Percentiles rank a stretch among this genome's conserved stretches.
These are phyloP conservation scores for Teratosphaeriaceae sp. DNA, from an alignment of 2,329 filamentous ascomycete species.

Conservation along the genomic window DNA sequence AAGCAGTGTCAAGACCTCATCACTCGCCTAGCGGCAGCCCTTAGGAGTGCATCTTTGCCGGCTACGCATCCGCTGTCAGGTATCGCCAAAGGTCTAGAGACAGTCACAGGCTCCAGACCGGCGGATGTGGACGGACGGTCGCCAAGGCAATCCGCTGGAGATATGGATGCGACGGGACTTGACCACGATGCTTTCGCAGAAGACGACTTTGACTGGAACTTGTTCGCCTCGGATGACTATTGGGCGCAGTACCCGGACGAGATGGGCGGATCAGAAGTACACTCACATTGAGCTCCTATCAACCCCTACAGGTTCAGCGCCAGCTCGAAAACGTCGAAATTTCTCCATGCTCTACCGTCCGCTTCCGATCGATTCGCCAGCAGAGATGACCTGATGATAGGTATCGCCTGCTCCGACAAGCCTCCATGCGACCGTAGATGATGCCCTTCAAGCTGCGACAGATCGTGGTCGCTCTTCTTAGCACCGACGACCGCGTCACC, in stretches of 20 bases:
- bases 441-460: constrained; percentile 29
- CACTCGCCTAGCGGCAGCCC: neutral
- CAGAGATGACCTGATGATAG: constrained; percentile 30
- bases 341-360: constrained; percentile 26
- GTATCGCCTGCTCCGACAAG: constrained; percentile 34
- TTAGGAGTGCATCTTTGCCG: neutral
- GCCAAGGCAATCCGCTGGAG: neutral
- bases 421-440: constrained; percentile 37
- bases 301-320: constrained; percentile 25
- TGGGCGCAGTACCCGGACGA: neutral
- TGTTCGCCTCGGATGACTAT: neutral
- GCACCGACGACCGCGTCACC: constrained; percentile 34
- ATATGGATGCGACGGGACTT: neutral
- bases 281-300: neutral
- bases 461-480: constrained; percentile 30
- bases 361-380: constrained; percentile 6
- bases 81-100: neutral
- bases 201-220: neutral
- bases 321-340: constrained; percentile 36
- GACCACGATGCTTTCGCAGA: neutral
- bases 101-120: neutral
- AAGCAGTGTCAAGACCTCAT: neutral
- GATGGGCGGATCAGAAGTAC: too few species aligned
- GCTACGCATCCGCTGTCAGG: neutral
- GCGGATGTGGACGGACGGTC: neutral